Evolutionary conservation across 1,139 yeast genomes (phyloP), one percentile per base, ranked within the genome.

Genomic region (Protomyces macrosporus): DNA sequence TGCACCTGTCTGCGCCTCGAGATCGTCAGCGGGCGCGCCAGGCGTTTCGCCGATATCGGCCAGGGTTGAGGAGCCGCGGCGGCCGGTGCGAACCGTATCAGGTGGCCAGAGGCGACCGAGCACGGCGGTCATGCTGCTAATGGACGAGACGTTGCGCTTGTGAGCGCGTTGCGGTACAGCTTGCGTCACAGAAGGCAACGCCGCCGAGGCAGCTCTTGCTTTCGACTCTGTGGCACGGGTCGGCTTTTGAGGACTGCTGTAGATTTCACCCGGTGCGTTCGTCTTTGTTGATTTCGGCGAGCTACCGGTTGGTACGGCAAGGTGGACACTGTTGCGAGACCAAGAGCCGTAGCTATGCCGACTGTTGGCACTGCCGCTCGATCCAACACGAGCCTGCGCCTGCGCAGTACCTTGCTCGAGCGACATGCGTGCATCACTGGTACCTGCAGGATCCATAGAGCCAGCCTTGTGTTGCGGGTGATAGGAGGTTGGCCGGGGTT

Each of bases 401-500:
- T 9, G 10, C 30, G 36, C 23, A 9, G 53, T 10, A 33, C 14
- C 35, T 32, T 54, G 40, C 35, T 34, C 7, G 23, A 23, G 23
- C 23, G 23, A 23, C 23, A 23, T 23, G 23, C 23, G 23, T 42
- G 32, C 30, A 14, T 16, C 33, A 12, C 23, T 23, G 1, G 36
- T 10, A 6, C 12, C 30, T 14, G 7, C n/a, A 23, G 23, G 30
- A 6, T 50, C 53, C 36, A 14, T 32, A 37, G 42, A 34, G 50
- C 48, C 33, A 3, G 32, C 23, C 48, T 14, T n/a, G 32, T 16
- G 23, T 16, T 42, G 48, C 6, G 60, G 60, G 30, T 63, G 65
- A 16, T 63, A 63, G 23, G 63, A 58, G 3, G 65, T 60, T n/a
- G 65, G 65, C 32, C 65, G 54, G 12, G 65, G 65, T 35, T 61